Conservation (phyloP, 129 eudicot genomes). For the Pulicaria dysenterica region DNA sequence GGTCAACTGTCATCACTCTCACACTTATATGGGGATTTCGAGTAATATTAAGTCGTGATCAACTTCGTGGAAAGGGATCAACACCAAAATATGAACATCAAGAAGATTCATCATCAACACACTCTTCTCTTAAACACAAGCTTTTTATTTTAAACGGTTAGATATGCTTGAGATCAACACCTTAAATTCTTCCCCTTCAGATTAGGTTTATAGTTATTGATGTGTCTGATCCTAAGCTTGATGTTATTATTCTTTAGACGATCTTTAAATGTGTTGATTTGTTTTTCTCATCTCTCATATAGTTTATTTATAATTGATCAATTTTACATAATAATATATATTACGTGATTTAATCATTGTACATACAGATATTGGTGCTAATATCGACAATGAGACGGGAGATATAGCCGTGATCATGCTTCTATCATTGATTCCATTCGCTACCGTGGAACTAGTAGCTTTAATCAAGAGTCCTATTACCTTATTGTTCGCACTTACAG, state of each 20-base stretch:
- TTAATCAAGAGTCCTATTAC: background rate
- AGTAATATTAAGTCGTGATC: conserved; percentile 12
- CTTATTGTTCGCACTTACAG: background rate
- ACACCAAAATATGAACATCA: background rate
- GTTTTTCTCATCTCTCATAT: too few species aligned
- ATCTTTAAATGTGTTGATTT: too few species aligned
- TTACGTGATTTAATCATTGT: background rate
- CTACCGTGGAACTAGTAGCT: background rate
- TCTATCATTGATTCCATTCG: conserved; percentile 23
- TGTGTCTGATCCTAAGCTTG: too few species aligned
- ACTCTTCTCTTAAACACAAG: background rate
- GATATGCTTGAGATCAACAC: background rate
- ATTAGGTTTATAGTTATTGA: too few species aligned
- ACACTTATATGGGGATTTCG: conserved; percentile 28
- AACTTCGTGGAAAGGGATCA: conserved; percentile 22
- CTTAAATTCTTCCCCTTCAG: too few species aligned
- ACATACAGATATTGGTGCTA: conserved; percentile 25
- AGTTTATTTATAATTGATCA: too few species aligned
- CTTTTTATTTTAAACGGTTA: conserved; percentile 9
- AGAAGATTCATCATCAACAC: background rate
- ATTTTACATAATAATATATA: too few species aligned
- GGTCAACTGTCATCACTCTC: conserved; percentile 24
- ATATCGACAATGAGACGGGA: conserved; percentile 9
- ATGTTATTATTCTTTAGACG: too few species aligned
- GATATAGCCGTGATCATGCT: conserved; percentile 7